These are phyloP conservation scores for Penicillium olsonii DNA, from an alignment of 2,329 filamentous ascomycete genomes.

Conservation along the genomic window DNA sequence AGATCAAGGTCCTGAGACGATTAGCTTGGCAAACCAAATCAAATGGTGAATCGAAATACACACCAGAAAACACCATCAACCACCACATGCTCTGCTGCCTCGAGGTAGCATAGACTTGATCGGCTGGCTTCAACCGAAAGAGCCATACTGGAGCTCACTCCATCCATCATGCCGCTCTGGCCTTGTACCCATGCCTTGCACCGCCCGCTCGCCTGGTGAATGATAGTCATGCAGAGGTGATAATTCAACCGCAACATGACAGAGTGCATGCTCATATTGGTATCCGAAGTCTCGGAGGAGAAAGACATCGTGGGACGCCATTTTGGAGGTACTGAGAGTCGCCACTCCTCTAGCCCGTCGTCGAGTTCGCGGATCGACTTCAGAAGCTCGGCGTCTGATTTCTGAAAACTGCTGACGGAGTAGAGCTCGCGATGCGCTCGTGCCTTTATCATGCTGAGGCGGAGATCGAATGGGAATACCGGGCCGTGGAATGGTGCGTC, in stretches of 20 bases:
- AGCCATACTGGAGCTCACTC: slow-evolving; percentile 55
- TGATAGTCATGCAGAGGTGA: slow-evolving; percentile 56
- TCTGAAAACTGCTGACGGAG: slow-evolving; percentile 50
- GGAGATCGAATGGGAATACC: slow-evolving; percentile 51
- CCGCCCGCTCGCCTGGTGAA: slow-evolving; percentile 57
- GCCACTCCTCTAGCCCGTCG: slow-evolving; percentile 58
- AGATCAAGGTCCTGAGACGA: slow-evolving; percentile 52
- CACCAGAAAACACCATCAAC: slow-evolving; percentile 55
- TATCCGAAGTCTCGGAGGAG: slow-evolving; percentile 32
- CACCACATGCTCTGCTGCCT: slow-evolving; percentile 45
- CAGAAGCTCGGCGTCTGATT: slow-evolving; percentile 57
- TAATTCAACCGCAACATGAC: slow-evolving; percentile 58
- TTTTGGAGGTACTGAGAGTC: slow-evolving; percentile 48
- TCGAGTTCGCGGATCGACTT: slow-evolving; percentile 59
- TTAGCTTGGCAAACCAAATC: background rate
- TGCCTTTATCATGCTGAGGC: slow-evolving; percentile 55
- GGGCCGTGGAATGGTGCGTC: slow-evolving; percentile 24
- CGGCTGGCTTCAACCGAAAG: slow-evolving; percentile 59
- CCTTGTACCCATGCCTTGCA: slow-evolving; percentile 47
- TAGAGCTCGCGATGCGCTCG: slow-evolving; percentile 53
- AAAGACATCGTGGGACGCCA: slow-evolving; percentile 54
- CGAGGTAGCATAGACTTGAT: slow-evolving; percentile 54
- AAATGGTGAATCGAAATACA: slow-evolving; percentile 14
- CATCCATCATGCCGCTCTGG: slow-evolving; percentile 43
- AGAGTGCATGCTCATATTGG: slow-evolving; percentile 48